Base-by-base conservation (phyloP, 208 protist genomes). In the Polymyxa betae region DNA sequence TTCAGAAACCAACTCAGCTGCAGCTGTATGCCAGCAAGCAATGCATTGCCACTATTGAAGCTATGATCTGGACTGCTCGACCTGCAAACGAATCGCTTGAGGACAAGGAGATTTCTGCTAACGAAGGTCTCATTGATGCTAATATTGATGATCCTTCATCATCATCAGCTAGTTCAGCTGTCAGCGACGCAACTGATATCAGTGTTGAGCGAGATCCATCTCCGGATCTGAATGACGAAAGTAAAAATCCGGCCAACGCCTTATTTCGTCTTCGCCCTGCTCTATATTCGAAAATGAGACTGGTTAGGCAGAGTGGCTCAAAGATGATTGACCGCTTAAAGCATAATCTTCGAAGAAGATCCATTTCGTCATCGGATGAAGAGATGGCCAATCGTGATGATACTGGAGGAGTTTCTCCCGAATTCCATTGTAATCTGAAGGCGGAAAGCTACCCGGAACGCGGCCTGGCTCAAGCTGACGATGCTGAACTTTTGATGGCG, bases 281-380 rank as follows among this genome's bases (percentile, higher is more conserved):
- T 20, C n/a, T 82, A 20, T 82, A 82, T n/a, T 82, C 72, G 72
- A 82, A 82, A n/a, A 82, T 82, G n/a, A 82, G n/a, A n/a, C n/a
- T 82, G 5, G 72, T 82, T 5, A 82, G 40, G 72, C 72, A 82
- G 35, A 45, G 35, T 43, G 72, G 72, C 10, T 45, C 72, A 5
- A 35, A n/a, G 35, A 45, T 82, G 35, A 38, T 82, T 35, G 72
- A 82, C 72, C 5, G 72, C 16, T 16, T 82, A 20, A 5, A n/a
- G 5, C 5, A 35, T 35, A 35, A 45, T 35, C n/a, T 35, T 5
- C 5, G 72, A 43, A 82, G 40, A 12, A 82, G 35, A 43, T 43
- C 72, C 16, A 40, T 82, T 12, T 82, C 72, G 72, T 40, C 72
- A n/a, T 82, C 72, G 12, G 72, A 82, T 43, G 72, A 82, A 43